Percentiles rank a stretch among this genome's conserved stretches.
Evolutionary conservation across 1,284 basidiomycete genomes (phyloP).

Genomic region (Pseudozyma hubeiensis): DNA sequence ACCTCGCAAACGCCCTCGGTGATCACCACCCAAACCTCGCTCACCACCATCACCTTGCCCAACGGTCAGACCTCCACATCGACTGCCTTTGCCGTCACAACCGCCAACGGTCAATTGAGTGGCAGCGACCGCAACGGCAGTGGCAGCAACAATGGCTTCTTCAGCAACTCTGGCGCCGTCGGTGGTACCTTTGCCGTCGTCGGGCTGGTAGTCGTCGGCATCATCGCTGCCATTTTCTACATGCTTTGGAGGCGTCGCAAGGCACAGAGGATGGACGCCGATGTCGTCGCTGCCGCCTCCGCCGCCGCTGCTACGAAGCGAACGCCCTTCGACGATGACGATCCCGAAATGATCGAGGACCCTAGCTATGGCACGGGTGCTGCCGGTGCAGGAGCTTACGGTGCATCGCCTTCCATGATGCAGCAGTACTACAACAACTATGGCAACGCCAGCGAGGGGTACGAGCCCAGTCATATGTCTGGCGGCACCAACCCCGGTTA

Average conservation of each 20-base stretch:
- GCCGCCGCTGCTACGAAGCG: conserved; percentile 66
- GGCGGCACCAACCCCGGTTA: conserved; percentile 55
- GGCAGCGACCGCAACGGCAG: conserved; percentile 30
- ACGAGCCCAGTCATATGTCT: conserved; percentile 62
- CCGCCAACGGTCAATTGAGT: conserved; percentile 40
- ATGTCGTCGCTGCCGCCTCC: conserved; percentile 66
- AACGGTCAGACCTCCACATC: conserved; percentile 49
- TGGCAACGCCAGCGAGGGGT: conserved; percentile 39
- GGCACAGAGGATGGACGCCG: conserved; percentile 67
- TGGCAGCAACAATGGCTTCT: conserved; percentile 49
- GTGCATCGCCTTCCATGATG: conserved; percentile 48
- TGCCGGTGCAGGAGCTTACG: conserved; percentile 43
- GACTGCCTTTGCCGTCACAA: conserved; percentile 48
- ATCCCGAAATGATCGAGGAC: conserved; percentile 67
- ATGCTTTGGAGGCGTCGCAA: conserved; percentile 61
- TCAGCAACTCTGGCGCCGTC: conserved; percentile 64
- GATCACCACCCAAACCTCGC: conserved; percentile 45
- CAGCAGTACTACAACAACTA: conserved; percentile 55
- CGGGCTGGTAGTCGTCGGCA: conserved; percentile 57
- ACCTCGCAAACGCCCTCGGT: conserved; percentile 30
- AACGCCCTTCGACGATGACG: conserved; percentile 68
- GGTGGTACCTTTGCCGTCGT: conserved; percentile 68
- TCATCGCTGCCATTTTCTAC: conserved; percentile 59
- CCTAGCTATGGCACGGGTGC: conserved; percentile 51
- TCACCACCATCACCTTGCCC: conserved; percentile 42